These are phyloP conservation scores for Chlamydomonas schloesseri DNA, from an alignment of 139 green algal species.

Conservation along the genomic window DNA sequence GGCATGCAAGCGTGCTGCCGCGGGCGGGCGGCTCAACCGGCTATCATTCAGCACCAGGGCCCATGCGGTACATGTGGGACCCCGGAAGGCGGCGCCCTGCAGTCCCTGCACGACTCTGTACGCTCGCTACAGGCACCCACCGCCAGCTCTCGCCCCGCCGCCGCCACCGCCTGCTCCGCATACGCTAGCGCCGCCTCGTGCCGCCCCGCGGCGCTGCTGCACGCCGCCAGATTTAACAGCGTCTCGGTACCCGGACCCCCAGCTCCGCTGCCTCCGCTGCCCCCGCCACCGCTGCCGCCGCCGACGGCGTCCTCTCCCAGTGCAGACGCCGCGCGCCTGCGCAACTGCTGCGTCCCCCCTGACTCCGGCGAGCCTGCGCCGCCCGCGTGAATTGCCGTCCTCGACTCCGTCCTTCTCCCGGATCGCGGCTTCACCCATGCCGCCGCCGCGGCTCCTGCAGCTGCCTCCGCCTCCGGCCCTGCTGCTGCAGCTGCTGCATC, in stretches of 20 bases:
- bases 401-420: not conserved
- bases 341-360: too few relatives aligned
- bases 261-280: not conserved
- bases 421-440: not conserved
- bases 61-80: too few relatives aligned
- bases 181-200: constrained; percentile 8
- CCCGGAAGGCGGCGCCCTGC: too few relatives aligned
- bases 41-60: too few relatives aligned
- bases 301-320: not conserved
- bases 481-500: not conserved
- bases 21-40: too few relatives aligned
- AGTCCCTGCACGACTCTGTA: too few relatives aligned
- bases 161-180: constrained; percentile 12
- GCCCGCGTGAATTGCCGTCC: not conserved
- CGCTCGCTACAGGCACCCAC: not conserved
- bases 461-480: not conserved
- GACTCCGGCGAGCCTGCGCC: too few relatives aligned
- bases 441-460: not conserved
- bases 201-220: constrained; percentile 21
- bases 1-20: too few relatives aligned
- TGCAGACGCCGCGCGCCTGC: too few relatives aligned
- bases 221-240: constrained; percentile 50
- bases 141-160: constrained; percentile 7
- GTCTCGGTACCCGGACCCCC: not conserved
- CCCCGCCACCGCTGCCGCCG: not conserved